Evolutionary conservation across 2,329 filamentous ascomycete species (phyloP).

Genomic region (Claviceps citrina): DNA sequence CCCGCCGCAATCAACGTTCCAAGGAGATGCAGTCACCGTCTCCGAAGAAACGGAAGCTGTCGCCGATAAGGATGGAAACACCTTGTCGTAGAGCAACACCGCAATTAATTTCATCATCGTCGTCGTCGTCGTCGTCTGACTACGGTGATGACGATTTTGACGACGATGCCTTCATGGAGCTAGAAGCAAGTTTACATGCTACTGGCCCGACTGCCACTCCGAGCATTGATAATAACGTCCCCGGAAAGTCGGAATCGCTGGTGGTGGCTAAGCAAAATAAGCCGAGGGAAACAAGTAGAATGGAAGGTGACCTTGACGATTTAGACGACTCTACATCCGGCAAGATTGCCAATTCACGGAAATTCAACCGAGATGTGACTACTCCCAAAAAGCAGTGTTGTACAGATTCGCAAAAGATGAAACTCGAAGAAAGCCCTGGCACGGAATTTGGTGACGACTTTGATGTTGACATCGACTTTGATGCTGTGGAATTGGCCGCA

Average conservation of each 20-base stretch:
- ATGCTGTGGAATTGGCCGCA: slow-evolving; percentile 57
- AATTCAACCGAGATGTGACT: slow-evolving; percentile 2
- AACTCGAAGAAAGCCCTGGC: slow-evolving; percentile 9
- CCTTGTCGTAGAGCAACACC: slow-evolving; percentile 9
- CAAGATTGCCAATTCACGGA: slow-evolving; percentile 18
- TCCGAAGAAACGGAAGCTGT: slow-evolving; percentile 23
- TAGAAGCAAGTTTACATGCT: slow-evolving; percentile 30
- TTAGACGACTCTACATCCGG: slow-evolving; percentile 46
- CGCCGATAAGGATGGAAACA: slow-evolving; percentile 11
- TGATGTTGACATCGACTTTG: slow-evolving; percentile 64
- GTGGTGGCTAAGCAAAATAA: neutral
- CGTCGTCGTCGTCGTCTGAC: slow-evolving; percentile 32
- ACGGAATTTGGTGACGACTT: slow-evolving; percentile 28
- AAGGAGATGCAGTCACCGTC: slow-evolving; percentile 28
- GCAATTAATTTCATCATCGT: slow-evolving; percentile 13
- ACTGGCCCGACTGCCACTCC: slow-evolving; percentile 5
- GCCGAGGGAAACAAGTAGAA: neutral
- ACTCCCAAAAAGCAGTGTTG: slow-evolving; percentile 5
- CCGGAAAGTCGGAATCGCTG: neutral
- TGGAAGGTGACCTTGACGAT: slow-evolving; percentile 46
- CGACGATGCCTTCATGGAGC: slow-evolving; percentile 41
- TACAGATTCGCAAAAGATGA: neutral
- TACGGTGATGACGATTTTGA: slow-evolving; percentile 44
- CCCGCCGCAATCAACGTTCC: slow-evolving; percentile 17
- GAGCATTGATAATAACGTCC: slow-evolving; percentile 18